Base-by-base conservation (phyloP, 106 monocot species). In the Allium fistulosum region DNA sequence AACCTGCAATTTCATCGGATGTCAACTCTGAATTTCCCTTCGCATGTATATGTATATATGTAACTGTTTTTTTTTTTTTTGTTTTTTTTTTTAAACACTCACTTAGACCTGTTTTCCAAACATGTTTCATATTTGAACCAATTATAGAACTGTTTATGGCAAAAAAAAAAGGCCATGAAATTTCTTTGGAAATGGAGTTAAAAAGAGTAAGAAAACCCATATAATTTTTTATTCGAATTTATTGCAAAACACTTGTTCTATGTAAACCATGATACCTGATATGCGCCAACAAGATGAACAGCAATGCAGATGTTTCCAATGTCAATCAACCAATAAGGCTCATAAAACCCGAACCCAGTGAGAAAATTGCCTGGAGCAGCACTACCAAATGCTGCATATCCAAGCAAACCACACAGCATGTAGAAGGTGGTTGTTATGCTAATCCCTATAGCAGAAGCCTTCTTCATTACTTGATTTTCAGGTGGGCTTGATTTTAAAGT, bases 261-360 rank as follows among this genome's bases (percentile, higher is more conserved):
- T 18, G 14, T 22, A 2, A 2, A 2, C 8, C 11, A 11, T 47
- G 37, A 78, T 69, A 93, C 88, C 67, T 85, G 92, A 72, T 93
- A 88, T 50, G 88, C 93, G 11, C 88, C 88, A 58, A 93, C 66
- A 58, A 88, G 88, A 73, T 93, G 93, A 63, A 93, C 11, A 14
- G 75, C 86, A 26, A 93, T 80, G 66, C 83, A 80, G 16, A 73
- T 77, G 67, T 85, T 93, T 51, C 72, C 85, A 59, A 85, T 72
- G 75, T 81, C 81, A 22, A 85, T 62, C 1, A 81, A 69, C 85
- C 93, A 93, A 74, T 57, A 93, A 0, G 88, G 88, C 58, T 93
- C 78, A 75, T 93, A 93, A 79, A 93, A 93, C 18, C 93, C 88
- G 17, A 93, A 93, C 4, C 93, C 93, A 2, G 88, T 93, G 45